Evolutionary conservation across 2,329 filamentous ascomycete species (phyloP).

Genomic region (Stagonosporopsis vannaccii): DNA sequence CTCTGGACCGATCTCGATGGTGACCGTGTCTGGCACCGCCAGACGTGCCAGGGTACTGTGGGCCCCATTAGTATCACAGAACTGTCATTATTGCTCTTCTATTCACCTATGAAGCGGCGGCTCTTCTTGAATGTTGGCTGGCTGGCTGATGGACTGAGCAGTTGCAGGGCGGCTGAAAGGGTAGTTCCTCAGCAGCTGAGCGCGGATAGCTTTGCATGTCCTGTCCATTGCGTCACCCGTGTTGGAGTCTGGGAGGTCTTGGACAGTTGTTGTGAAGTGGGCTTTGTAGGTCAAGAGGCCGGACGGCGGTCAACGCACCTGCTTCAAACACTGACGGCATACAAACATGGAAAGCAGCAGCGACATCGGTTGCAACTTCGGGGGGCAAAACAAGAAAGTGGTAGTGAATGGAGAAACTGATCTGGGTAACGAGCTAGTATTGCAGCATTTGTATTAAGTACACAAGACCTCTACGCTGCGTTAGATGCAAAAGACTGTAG

Average conservation of each 20-base stretch:
- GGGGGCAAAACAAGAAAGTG: not conserved
- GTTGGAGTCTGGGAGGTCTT: not conserved
- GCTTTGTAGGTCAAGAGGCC: not conserved
- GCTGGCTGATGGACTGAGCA: constrained; percentile 1
- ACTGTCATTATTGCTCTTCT: not conserved
- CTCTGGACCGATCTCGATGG: constrained; percentile 18
- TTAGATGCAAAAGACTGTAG: not conserved
- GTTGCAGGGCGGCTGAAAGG: constrained; percentile 5
- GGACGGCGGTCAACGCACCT: not conserved
- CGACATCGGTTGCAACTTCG: constrained; percentile 3
- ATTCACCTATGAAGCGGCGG: constrained; percentile 12
- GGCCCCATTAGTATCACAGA: not conserved
- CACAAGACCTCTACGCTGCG: constrained; percentile 5
- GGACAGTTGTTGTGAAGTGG: not conserved
- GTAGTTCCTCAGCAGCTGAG: constrained; percentile 1
- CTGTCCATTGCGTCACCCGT: not conserved
- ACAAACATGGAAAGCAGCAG: not conserved
- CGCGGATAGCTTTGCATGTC: constrained; percentile 5
- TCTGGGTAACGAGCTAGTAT: not conserved
- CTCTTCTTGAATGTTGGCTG: not conserved
- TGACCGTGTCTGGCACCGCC: constrained; percentile 1
- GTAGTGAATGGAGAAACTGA: not conserved
- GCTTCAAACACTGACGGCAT: not conserved
- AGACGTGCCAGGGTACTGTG: constrained; percentile 2
- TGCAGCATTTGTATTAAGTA: constrained; percentile 9